Percentiles rank a stretch among this genome's conserved stretches.
phyloP scores from a whole-genome alignment of 305 asterid genomes.

The Fraxinus paxiana region DNA sequence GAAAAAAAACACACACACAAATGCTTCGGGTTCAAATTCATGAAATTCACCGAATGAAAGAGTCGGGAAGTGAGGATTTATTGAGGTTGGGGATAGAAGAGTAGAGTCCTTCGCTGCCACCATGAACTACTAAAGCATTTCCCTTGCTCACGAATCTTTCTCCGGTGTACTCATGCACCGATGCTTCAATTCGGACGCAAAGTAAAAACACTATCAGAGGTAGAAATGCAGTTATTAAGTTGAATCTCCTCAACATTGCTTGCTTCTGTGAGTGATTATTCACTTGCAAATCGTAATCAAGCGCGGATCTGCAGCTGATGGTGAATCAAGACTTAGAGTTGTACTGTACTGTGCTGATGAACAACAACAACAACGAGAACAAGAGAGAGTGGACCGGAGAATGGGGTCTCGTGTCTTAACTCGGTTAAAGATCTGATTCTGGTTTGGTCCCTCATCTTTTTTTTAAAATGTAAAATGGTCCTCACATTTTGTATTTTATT shows the following conservation, averaged over 20 bases:
- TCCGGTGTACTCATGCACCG: slow-evolving; percentile 65
- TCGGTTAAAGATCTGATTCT: slow-evolving; percentile 9
- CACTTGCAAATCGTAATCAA: slow-evolving; percentile 35
- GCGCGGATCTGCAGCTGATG: slow-evolving; percentile 28
- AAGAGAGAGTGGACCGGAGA: neutral
- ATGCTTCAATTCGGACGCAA: slow-evolving; percentile 42
- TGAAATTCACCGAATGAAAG: slow-evolving; percentile 62
- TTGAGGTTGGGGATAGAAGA: slow-evolving; percentile 56
- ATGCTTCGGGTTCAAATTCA: neutral
- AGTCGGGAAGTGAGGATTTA: slow-evolving; percentile 53
- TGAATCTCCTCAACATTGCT: slow-evolving; percentile 46
- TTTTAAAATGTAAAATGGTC: neutral
- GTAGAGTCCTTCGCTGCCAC: slow-evolving; percentile 90
- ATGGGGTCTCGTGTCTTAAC: slow-evolving; percentile 21
- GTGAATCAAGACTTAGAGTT: neutral
- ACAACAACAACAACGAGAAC: neutral
- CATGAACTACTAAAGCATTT: slow-evolving; percentile 80
- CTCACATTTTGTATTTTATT: no score
- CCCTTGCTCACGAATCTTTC: slow-evolving; percentile 56
- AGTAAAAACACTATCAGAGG: slow-evolving; percentile 32
- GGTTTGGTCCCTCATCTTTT: neutral
- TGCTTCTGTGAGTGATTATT: slow-evolving; percentile 11
- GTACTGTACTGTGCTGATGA: neutral
- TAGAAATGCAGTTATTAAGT: slow-evolving; percentile 29
- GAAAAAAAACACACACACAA: neutral